Conservation (phyloP, 1,139 yeast species). For the Blastobotrys elegans region DNA sequence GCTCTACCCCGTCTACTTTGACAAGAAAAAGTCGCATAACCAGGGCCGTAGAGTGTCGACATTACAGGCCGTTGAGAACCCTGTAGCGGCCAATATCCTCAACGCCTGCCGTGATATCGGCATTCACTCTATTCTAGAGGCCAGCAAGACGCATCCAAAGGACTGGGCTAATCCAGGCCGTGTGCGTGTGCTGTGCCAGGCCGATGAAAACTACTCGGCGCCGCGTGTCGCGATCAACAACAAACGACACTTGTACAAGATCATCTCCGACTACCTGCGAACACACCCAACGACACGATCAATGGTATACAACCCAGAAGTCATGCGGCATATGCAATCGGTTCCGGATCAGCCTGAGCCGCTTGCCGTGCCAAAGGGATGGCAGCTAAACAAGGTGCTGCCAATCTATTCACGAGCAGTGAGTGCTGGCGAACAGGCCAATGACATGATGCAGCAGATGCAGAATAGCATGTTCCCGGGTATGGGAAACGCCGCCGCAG, state of each 20-base stretch:
- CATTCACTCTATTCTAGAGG: slow-evolving; percentile 39
- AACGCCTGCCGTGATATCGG: slow-evolving; percentile 52
- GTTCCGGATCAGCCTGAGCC: slow-evolving; percentile 52
- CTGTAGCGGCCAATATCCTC: slow-evolving; percentile 75
- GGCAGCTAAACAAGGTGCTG: slow-evolving; percentile 76
- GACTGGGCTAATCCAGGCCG: slow-evolving; percentile 98
- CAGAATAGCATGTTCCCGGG: slow-evolving; percentile 32
- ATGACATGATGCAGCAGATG: slow-evolving; percentile 48
- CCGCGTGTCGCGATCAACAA: slow-evolving; percentile 35
- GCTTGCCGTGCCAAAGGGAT: slow-evolving; percentile 76
- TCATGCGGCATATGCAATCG: slow-evolving; percentile 35
- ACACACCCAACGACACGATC: slow-evolving; percentile 65
- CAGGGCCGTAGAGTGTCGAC: slow-evolving; percentile 79
- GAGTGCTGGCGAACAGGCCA: slow-evolving; percentile 81
- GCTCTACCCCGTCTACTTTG: slow-evolving; percentile 90
- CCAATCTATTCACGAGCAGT: slow-evolving; percentile 79
- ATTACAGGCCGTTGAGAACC: slow-evolving; percentile 71
- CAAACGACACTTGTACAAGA: slow-evolving; percentile 63
- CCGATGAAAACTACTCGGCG: slow-evolving; percentile 30
- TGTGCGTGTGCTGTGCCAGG: slow-evolving; percentile 65
- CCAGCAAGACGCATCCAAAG: slow-evolving; percentile 89
- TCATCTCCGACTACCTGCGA: slow-evolving; percentile 58
- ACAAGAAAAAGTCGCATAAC: slow-evolving; percentile 63
- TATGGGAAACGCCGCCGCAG: slow-evolving; percentile 15
- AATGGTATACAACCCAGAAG: slow-evolving; percentile 57